A percentile compares a stretch with the other conserved stretches of the same genome.
These are phyloP conservation scores for Miamiensis avidus DNA, from an alignment of 169 alveolate genomes.

Conservation along the genomic window DNA sequence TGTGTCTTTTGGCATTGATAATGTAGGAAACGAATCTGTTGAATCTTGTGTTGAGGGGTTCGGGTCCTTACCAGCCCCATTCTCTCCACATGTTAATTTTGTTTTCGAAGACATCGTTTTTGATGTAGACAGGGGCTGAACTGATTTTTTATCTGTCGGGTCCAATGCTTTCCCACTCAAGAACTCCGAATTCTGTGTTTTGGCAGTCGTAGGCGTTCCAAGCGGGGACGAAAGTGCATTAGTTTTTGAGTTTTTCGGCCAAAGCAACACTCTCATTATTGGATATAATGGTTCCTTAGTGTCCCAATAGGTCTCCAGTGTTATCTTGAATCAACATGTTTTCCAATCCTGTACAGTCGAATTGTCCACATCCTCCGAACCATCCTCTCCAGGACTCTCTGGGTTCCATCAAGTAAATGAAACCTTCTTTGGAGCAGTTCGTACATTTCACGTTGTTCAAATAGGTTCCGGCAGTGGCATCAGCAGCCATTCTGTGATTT, in stretches of 20 bases:
- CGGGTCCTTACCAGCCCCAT: constrained; percentile 50
- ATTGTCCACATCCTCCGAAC: constrained; percentile 47
- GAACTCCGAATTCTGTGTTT: not conserved
- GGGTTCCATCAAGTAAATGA: constrained; percentile 21
- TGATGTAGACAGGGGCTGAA: constrained; percentile 27
- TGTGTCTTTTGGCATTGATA: not conserved
- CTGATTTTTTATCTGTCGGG: constrained; percentile 31
- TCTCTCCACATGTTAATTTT: constrained; percentile 37
- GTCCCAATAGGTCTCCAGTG: constrained; percentile 33
- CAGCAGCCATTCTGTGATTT: constrained; percentile 7
- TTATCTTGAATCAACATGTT: constrained; percentile 33
- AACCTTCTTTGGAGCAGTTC: constrained; percentile 26
- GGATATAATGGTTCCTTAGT: not conserved
- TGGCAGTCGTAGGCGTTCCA: constrained; percentile 14
- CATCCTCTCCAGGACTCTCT: constrained; percentile 27
- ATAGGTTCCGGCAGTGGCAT: constrained; percentile 27
- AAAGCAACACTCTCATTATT: not conserved
- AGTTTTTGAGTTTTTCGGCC: not conserved
- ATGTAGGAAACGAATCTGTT: constrained; percentile 30
- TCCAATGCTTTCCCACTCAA: constrained; percentile 18
- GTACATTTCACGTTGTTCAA: constrained; percentile 5
- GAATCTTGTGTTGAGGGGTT: constrained; percentile 38
- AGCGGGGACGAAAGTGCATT: not conserved
- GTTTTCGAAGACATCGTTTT: constrained; percentile 34
- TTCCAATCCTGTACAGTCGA: constrained; percentile 34